phyloP scores from a whole-genome alignment of 805 yeast species.

The Hanseniaspora clermontiae region DNA sequence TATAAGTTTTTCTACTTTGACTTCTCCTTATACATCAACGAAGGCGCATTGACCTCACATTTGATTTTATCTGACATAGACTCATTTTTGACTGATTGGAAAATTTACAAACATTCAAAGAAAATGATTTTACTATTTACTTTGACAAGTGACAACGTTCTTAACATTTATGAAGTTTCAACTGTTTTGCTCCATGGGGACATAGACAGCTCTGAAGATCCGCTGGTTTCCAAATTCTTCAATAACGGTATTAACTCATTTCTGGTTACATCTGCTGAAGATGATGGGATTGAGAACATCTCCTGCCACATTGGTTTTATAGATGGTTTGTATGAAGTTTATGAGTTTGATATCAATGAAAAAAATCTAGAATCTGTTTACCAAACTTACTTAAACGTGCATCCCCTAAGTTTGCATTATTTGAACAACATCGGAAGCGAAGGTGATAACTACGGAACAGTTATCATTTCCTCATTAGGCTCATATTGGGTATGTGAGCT shows the following conservation, averaged over 20 bases:
- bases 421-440: neutral
- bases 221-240: conserved; percentile 4
- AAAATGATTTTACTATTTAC: neutral
- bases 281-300: neutral
- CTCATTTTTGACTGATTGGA: conserved; percentile 2
- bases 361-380: neutral
- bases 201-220: neutral
- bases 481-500: neutral
- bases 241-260: neutral
- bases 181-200: neutral
- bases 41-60: neutral
- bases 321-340: conserved; percentile 7
- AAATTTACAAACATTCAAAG: neutral
- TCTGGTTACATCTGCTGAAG: neutral
- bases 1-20: conserved; percentile 3
- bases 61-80: conserved; percentile 2
- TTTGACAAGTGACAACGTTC: conserved; percentile 5
- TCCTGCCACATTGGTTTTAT: conserved; percentile 6
- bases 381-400: neutral
- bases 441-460: neutral
- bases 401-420: neutral
- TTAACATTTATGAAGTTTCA: neutral
- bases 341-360: neutral
- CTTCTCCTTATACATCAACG: neutral
- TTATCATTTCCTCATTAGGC: neutral